Evolutionary conservation across 305 asterid genomes (phyloP).

Genomic region (Plantago coronopus): DNA sequence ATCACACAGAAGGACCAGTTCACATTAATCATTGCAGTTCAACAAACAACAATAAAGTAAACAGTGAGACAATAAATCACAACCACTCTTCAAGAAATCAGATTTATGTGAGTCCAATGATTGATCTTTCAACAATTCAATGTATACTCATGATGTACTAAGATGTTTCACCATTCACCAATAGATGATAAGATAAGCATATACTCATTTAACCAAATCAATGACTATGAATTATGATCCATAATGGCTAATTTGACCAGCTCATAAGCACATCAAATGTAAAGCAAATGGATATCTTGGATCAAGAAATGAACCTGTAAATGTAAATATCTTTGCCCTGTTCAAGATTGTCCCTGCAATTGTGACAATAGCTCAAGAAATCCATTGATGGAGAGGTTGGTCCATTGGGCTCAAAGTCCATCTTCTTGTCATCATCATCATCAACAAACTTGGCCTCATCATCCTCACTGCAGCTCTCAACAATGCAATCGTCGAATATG

Average conservation of each 20-base stretch:
- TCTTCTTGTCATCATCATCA: conserved; percentile 15
- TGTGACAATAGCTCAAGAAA: conserved; percentile 48
- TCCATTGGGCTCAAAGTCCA: conserved; percentile 2
- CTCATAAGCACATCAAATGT: not conserved
- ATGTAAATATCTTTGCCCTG: conserved; percentile 49
- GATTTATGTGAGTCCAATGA: conserved; percentile 4
- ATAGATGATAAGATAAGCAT: not conserved
- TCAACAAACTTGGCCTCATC: conserved; percentile 14
- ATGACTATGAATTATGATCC: conserved; percentile 1
- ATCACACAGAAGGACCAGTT: conserved; percentile 6
- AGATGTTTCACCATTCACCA: not conserved
- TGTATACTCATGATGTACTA: not conserved
- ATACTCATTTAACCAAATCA: not conserved
- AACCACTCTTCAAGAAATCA: conserved; percentile 3
- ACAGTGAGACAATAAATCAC: conserved; percentile 13
- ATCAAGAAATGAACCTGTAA: conserved; percentile 46
- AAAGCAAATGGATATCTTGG: not conserved
- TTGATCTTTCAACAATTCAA: conserved; percentile 5
- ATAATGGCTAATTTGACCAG: conserved; percentile 1
- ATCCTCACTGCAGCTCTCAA: conserved; percentile 47
- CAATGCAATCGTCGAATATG: conserved; percentile 74
- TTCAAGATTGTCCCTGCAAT: conserved; percentile 50
- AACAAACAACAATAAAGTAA: conserved; percentile 8
- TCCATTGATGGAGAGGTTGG: conserved; percentile 12
- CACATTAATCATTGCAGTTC: conserved; percentile 3